These are phyloP conservation scores for Heterobasidion occidentale DNA, from an alignment of 1,284 basidiomycete genomes.

Conservation along the genomic window DNA sequence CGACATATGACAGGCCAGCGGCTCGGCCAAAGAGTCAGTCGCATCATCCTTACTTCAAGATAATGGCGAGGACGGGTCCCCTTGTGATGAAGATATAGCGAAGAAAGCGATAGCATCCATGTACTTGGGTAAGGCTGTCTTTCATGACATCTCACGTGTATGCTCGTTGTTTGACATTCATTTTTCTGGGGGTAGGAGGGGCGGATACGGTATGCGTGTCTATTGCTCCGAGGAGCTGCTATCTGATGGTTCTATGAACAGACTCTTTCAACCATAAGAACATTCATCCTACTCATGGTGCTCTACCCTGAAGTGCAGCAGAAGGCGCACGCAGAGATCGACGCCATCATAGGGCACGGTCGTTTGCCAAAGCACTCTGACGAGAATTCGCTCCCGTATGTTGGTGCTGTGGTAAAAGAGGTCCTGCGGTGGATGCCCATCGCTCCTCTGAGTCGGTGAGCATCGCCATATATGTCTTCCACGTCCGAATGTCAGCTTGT, in stretches of 20 bases:
- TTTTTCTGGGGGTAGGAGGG: constrained; percentile 1
- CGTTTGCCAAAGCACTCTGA: constrained; percentile 11
- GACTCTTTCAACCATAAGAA: constrained; percentile 8
- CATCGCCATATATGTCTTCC: too few species aligned
- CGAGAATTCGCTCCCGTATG: constrained; percentile 9
- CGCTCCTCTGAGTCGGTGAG: background rate
- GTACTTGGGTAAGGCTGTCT: background rate
- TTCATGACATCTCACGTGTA: background rate
- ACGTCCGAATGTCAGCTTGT: background rate
- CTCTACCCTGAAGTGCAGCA: constrained; percentile 10
- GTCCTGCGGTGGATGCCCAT: constrained; percentile 12
- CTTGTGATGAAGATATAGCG: background rate
- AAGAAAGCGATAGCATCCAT: background rate
- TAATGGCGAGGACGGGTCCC: background rate
- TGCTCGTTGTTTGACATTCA: background rate
- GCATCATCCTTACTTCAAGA: background rate
- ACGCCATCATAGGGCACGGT: constrained; percentile 8
- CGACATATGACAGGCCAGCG: background rate
- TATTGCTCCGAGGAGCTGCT: background rate
- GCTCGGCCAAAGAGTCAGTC: background rate
- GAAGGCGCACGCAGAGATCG: constrained; percentile 12
- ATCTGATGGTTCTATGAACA: background rate
- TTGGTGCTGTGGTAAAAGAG: constrained; percentile 11
- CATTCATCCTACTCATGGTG: constrained; percentile 12
- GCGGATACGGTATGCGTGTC: constrained; percentile 9